Evolutionary conservation across 75 land plant genomes (phyloP).

Genomic region (Pinus taeda): DNA sequence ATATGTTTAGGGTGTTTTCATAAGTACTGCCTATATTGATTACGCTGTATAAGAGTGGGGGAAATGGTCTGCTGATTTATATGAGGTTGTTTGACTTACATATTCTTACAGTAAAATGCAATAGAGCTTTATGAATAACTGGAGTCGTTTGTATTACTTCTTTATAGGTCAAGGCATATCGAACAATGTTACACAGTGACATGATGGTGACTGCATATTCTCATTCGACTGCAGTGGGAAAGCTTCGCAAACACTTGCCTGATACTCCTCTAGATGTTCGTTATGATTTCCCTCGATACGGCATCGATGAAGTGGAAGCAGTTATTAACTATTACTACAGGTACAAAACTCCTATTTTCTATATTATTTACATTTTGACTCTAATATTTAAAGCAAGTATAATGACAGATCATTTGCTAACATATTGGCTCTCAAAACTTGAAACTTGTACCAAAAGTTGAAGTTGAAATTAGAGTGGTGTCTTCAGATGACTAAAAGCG

Average conservation of each 20-base stretch:
- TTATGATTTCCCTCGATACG: slow-evolving; percentile 63
- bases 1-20: background rate
- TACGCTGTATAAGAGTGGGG: background rate
- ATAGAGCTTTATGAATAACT: background rate
- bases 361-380: background rate
- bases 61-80: background rate
- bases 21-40: background rate
- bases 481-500: background rate
- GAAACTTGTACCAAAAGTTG: background rate
- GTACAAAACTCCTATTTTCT: slow-evolving; percentile 21
- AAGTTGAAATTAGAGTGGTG: background rate
- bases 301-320: slow-evolving; percentile 68
- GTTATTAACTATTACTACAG: slow-evolving; percentile 80
- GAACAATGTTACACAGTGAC: slow-evolving; percentile 79
- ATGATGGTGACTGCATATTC: slow-evolving; percentile 96
- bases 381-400: background rate
- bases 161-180: slow-evolving; percentile 80
- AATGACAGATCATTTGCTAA: background rate
- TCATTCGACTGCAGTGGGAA: slow-evolving; percentile 93
- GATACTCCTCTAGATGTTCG: slow-evolving; percentile 79
- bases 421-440: background rate
- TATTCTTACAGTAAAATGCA: background rate
- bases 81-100: background rate
- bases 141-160: background rate
- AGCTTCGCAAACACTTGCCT: slow-evolving; percentile 80